Percentiles rank a stretch among this genome's conserved stretches.
phyloP scores from a whole-genome alignment of 2,329 filamentous ascomycete genomes.

The Hypocrella siamensis region DNA sequence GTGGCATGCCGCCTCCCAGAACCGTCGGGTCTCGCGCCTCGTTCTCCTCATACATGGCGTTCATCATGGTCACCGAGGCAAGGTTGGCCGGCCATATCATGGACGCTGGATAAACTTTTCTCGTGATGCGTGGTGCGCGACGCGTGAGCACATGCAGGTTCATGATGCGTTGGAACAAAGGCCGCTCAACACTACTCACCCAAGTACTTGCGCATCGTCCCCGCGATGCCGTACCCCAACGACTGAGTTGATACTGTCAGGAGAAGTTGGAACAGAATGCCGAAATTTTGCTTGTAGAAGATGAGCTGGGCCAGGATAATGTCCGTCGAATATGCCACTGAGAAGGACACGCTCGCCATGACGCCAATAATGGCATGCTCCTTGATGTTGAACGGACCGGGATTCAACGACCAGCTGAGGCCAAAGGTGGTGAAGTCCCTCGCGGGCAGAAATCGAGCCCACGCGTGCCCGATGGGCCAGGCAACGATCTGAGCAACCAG shows the following conservation, averaged over 20 bases:
- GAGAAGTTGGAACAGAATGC: constrained; percentile 49
- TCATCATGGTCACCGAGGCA: constrained; percentile 51
- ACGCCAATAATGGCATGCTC: constrained; percentile 54
- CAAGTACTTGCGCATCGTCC: constrained; percentile 49
- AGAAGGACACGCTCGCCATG: constrained; percentile 58
- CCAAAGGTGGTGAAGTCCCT: constrained; percentile 36
- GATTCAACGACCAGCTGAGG: constrained; percentile 41
- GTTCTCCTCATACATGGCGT: constrained; percentile 53
- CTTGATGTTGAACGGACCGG: constrained; percentile 55
- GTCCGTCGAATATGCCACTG: constrained; percentile 56
- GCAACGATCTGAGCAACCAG: constrained; percentile 49
- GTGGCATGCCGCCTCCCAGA: constrained; percentile 48
- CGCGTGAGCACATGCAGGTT: too few species aligned
- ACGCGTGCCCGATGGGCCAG: constrained; percentile 46
- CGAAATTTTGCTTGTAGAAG: constrained; percentile 58
- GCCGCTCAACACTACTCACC: constrained; percentile 26
- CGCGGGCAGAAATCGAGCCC: constrained; percentile 39
- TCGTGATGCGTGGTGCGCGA: too few species aligned
- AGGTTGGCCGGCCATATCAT: constrained; percentile 64
- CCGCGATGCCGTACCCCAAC: constrained; percentile 53
- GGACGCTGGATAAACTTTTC: constrained; percentile 44
- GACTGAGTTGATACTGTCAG: constrained; percentile 54
- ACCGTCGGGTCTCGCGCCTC: constrained; percentile 32
- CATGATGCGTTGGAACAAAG: too few species aligned
- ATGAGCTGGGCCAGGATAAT: constrained; percentile 55